Conservation (phyloP, 768 basidiomycete genomes). For the Collybiopsis luxurians region DNA sequence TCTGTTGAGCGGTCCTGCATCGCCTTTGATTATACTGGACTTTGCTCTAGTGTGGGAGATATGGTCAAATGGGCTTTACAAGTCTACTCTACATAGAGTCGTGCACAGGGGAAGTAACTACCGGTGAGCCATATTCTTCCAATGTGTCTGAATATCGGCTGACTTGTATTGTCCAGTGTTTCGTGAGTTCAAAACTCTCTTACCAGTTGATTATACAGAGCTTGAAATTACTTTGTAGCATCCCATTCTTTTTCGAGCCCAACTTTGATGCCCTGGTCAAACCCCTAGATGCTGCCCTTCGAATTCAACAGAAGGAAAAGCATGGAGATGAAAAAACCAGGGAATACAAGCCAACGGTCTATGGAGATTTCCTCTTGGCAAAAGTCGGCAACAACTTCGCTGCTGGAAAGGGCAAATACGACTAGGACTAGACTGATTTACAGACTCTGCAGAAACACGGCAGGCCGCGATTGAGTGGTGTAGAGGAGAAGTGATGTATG, state of each 20-base stretch:
- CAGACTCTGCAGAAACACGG: too few species aligned
- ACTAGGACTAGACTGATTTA: background rate
- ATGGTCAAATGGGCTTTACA: constrained; percentile 87
- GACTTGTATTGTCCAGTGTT: constrained; percentile 40
- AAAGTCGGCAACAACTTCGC: constrained; percentile 80
- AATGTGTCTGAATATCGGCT: background rate
- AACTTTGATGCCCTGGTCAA: constrained; percentile 71
- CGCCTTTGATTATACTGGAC: background rate
- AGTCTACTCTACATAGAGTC: constrained; percentile 87
- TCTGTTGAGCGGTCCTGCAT: constrained; percentile 3
- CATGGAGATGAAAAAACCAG: constrained; percentile 18
- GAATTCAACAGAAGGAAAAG: constrained; percentile 32
- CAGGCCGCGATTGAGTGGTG: too few species aligned
- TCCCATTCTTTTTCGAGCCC: constrained; percentile 95
- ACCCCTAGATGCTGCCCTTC: constrained; percentile 61
- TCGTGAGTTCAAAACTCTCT: constrained; percentile 51
- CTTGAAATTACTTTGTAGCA: constrained; percentile 34
- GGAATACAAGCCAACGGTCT: constrained; percentile 50
- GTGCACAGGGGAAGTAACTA: constrained; percentile 76
- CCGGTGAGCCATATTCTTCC: constrained; percentile 31
- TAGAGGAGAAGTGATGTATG: too few species aligned
- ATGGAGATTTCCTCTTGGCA: constrained; percentile 73
- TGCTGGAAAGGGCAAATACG: constrained; percentile 37
- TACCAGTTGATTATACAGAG: background rate
- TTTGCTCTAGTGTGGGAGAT: constrained; percentile 55